These are phyloP conservation scores for Pseudogymnoascus pannorum DNA, from an alignment of 2,329 filamentous ascomycete genomes.

Conservation along the genomic window DNA sequence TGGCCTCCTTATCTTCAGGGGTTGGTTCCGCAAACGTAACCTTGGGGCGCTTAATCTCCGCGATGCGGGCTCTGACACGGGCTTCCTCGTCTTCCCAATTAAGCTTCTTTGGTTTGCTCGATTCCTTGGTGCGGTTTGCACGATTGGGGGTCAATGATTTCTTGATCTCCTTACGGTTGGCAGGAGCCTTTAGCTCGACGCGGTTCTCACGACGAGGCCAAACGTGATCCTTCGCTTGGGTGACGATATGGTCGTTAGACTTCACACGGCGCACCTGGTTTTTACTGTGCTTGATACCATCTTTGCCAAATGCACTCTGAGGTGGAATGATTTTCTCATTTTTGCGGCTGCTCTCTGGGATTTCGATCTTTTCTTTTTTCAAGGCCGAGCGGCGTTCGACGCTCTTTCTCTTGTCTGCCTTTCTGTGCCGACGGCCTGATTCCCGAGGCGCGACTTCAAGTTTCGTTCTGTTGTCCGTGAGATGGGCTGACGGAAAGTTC, in stretches of 20 bases:
- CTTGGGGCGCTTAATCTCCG: neutral
- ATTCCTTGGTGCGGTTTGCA: neutral
- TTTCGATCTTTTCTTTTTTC: neutral
- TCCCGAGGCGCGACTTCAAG: neutral
- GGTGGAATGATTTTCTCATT: neutral
- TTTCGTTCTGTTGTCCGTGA: neutral
- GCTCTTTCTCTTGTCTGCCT: neutral
- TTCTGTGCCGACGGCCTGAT: neutral
- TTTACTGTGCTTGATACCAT: neutral
- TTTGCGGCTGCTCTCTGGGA: neutral
- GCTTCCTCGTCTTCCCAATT: neutral
- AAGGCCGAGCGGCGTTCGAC: neutral
- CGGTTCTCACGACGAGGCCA: neutral
- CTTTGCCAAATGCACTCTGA: neutral
- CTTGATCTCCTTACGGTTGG: neutral
- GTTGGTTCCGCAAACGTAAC: neutral
- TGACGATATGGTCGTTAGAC: neutral
- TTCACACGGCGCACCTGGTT: neutral
- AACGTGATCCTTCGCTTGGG: neutral
- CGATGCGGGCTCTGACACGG: neutral
- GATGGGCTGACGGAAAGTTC: neutral
- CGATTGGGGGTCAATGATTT: neutral
- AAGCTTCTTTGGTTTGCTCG: neutral
- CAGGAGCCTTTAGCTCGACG: neutral
- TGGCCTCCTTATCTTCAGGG: neutral